Evolutionary conservation across 1,284 basidiomycete genomes (phyloP), one percentile per base, ranked within the genome.

Genomic region (Cutaneotrichosporon dermatis): DNA sequence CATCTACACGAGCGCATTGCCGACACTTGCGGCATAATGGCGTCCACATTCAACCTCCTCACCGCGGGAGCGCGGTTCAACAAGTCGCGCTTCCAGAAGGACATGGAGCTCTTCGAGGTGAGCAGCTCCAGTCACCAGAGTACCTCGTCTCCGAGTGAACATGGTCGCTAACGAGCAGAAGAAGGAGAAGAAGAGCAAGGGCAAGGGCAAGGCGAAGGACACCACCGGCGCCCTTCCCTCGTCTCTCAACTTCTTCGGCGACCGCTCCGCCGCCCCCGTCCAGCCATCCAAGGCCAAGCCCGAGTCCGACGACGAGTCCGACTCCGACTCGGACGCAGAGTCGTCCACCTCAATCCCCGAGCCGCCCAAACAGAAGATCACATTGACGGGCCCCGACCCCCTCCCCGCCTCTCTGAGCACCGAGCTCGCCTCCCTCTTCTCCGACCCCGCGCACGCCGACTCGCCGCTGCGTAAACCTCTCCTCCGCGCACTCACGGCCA

Each of bases 201-300:
- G 66, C 45, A 69, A 68, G 54, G 58, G 52, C n/a, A 57, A 60
- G 46, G 57, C 51, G 13, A 40, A 54, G n/a, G 44, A 43, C 42
- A 11, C 42, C 10, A 65, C 64, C 58, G 16, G 10, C 9, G 67
- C 66, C 63, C 82, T 94, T 15, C 92, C 92, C 0, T 69, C 81
- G 2, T 88, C 89, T 64, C 82, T 95, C 4, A 89, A 96, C 75
- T 93, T 93, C 76, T 95, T 94, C 79, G 90, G 88, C 66, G 90
- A 90, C 66, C 85, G 87, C 0, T 51, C 69, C 2, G 51, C 63
- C 52, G 49, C 44, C 75, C 33, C 75, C 69, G 43, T 25, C 25
- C 25, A 87, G 88, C 61, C 69, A 9, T 8, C 39, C 39, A 40
- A 40, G 39, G 39, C 75, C 69, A 44, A 87, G 88, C 61, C 69